Conservation (phyloP, 1,284 basidiomycete genomes). For the Ceratobasidium sp. region DNA sequence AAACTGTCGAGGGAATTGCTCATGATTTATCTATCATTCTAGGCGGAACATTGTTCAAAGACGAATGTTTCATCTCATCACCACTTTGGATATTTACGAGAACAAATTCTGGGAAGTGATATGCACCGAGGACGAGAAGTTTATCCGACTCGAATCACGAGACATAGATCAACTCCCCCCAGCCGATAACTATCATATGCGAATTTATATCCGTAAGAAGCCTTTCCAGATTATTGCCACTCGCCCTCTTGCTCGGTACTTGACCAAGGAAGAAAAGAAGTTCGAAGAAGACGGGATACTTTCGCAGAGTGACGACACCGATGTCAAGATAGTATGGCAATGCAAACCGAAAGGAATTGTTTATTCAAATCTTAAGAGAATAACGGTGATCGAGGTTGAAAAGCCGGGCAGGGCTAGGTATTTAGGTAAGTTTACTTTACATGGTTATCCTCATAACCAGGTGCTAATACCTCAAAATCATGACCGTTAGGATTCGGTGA, state of each 20-base stretch:
- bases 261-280: background rate
- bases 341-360: constrained; percentile 7
- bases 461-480: background rate
- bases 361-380: constrained; percentile 12
- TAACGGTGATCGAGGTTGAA: constrained; percentile 13
- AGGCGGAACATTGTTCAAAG: constrained; percentile 16
- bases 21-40: too few species aligned
- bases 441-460: background rate
- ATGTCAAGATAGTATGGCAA: constrained; percentile 35
- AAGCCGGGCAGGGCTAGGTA: constrained; percentile 24
- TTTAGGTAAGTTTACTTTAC: constrained; percentile 1
- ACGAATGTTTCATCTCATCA: background rate
- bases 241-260: background rate
- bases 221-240: constrained; percentile 2
- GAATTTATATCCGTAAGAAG: constrained; percentile 7
- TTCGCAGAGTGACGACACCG: background rate
- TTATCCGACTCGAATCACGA: constrained; percentile 33
- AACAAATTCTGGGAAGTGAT: constrained; percentile 3
- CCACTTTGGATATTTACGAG: constrained; percentile 6
- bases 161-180: background rate
- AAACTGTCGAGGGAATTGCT: too few species aligned
- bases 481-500: constrained; percentile 34
- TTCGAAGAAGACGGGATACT: background rate
- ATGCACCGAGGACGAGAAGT: constrained; percentile 1
- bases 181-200: constrained; percentile 6